phyloP scores from a whole-genome alignment of 2,329 filamentous ascomycete species.

The Fusarium vanettenii region DNA sequence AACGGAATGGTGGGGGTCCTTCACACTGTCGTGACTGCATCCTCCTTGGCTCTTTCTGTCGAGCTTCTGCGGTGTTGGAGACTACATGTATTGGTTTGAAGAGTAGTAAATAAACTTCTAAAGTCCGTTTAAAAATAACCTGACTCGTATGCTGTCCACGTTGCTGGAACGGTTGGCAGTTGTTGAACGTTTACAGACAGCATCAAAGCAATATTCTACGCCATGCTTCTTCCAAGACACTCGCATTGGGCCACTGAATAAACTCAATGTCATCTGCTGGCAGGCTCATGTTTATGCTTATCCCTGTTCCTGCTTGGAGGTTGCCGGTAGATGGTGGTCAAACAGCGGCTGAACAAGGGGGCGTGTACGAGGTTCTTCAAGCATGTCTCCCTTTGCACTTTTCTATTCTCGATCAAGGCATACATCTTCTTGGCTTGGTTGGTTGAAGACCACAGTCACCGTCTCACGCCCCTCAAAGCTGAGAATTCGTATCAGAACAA shows the following conservation, averaged over 20 bases:
- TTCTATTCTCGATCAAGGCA: neutral
- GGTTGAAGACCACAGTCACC: neutral
- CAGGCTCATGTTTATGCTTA: neutral
- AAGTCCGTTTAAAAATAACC: slow-evolving; percentile 12
- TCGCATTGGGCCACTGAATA: slow-evolving; percentile 13
- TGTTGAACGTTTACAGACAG: neutral
- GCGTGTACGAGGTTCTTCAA: neutral
- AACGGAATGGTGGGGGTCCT: neutral
- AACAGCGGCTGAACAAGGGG: neutral
- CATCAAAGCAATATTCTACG: neutral
- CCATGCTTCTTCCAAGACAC: neutral
- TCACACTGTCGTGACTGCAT: slow-evolving; percentile 23
- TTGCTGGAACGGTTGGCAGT: neutral
- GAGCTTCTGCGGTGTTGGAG: neutral
- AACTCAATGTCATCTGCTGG: slow-evolving; percentile 16
- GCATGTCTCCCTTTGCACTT: neutral
- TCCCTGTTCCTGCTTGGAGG: slow-evolving; percentile 2
- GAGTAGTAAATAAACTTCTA: too few relatives aligned
- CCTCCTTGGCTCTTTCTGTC: neutral
- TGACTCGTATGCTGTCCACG: slow-evolving; percentile 1
- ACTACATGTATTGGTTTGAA: neutral
- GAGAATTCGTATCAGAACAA: slow-evolving; percentile 31
- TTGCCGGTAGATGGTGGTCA: neutral
- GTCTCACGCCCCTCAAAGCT: neutral
- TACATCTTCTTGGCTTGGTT: neutral